Percentiles rank a stretch among this genome's conserved stretches.
Evolutionary conservation across 768 basidiomycete species (phyloP).

Genomic region (Imleria badia): DNA sequence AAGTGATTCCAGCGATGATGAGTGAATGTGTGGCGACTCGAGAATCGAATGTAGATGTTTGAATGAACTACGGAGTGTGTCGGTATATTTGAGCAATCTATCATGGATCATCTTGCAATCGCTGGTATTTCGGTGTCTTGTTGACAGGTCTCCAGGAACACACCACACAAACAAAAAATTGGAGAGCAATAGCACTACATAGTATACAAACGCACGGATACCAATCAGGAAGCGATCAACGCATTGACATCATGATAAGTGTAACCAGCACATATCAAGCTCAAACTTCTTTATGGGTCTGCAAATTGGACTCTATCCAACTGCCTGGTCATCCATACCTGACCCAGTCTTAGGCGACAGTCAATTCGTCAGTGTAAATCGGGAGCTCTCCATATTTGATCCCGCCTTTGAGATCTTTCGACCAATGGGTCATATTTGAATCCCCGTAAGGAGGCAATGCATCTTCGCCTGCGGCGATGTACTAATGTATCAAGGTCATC

Average conservation of each 20-base stretch:
- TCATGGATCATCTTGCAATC: not conserved
- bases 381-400: constrained; percentile 41
- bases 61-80: constrained; percentile 4
- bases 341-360: constrained; percentile 2
- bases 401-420: constrained; percentile 26
- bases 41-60: not conserved
- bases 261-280: constrained; percentile 8
- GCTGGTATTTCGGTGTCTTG: not conserved
- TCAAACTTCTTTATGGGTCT: not conserved
- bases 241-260: constrained; percentile 8
- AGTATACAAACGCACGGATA: not conserved
- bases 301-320: constrained; percentile 10
- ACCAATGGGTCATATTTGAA: constrained; percentile 28
- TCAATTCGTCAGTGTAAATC: constrained; percentile 38
- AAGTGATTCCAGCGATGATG: constrained; percentile 9
- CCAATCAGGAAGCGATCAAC: constrained; percentile 16
- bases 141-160: not conserved
- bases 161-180: not conserved
- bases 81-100: not conserved
- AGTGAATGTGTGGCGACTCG: constrained; percentile 1
- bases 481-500: constrained; percentile 23
- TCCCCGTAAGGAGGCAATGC: constrained; percentile 31
- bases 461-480: constrained; percentile 41
- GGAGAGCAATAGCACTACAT: not conserved
- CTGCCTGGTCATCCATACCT: not conserved